Conservation (phyloP, 495 filamentous ascomycete species). For the Trichoderma asperelloides region DNA sequence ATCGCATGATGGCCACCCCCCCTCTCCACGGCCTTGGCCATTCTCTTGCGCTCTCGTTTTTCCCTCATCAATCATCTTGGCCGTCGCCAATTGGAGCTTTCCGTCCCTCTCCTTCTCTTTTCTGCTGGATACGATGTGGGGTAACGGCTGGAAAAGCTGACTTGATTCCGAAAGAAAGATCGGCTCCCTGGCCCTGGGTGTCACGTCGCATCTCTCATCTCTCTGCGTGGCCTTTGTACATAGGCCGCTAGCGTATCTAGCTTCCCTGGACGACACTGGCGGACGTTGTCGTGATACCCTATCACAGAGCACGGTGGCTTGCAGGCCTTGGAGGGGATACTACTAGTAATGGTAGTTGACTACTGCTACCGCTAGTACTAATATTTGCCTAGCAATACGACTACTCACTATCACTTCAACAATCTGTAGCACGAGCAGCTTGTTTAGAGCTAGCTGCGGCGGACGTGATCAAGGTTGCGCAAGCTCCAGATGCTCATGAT, state of each 20-base stretch:
- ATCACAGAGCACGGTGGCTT: neutral
- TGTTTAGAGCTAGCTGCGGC: neutral
- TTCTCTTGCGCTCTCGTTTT: neutral
- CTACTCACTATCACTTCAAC: neutral
- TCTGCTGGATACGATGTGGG: neutral
- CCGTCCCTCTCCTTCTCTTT: neutral
- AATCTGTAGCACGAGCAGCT: neutral
- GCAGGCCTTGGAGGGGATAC: neutral
- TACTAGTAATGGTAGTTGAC: neutral
- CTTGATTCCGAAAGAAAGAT: constrained; percentile 1
- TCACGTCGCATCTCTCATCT: constrained; percentile 8
- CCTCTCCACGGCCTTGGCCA: neutral
- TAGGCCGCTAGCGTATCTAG: neutral
- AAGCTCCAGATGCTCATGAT: constrained; percentile 6
- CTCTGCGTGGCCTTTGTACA: neutral
- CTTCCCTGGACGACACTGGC: neutral
- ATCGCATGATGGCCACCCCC: neutral
- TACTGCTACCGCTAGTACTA: neutral
- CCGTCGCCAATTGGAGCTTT: neutral
- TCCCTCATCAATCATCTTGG: neutral
- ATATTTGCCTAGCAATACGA: neutral
- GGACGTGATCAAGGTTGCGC: constrained; percentile 6
- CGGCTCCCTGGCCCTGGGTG: constrained; percentile 4
- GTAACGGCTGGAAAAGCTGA: constrained; percentile 1
- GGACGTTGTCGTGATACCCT: constrained; percentile 8